Evolutionary conservation across 176 grass and related monocot genomes (phyloP), one percentile per base, ranked within the genome.

Genomic region (Oryza punctata): DNA sequence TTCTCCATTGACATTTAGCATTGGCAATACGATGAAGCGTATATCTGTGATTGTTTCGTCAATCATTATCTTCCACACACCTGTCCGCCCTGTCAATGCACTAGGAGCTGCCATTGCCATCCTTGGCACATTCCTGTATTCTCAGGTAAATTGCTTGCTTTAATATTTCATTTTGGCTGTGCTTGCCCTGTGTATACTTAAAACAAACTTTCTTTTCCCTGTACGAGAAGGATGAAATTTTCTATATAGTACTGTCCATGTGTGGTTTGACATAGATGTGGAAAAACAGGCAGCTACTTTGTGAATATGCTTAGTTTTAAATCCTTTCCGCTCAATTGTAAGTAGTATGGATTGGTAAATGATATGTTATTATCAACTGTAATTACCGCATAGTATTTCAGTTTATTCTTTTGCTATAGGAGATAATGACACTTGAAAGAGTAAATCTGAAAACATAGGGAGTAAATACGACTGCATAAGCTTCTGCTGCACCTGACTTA

Each of bases 21-120:
- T 97, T 32, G 95, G 95, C 13, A 97, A 97, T 30, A 97, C 95
- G 5, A 92, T 97, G 95, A 97, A 97, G 92, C 95, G 95, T 24
- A 97, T 97, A 75, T 93, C 90, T 24, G 95, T 97, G 29, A 97
- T 97, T 65, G 88, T 97, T 78, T 97, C 95, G 0, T 97, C 95
- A 63, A 97, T 97, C 28, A 93, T 97, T 50, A 93, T 97, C 70
- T 97, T 97, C 88, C 90, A 89, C 54, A 97, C 92, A 63, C 95
- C 92, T 72, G 88, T 97, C 65, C 92, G 83, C 27, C 88, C 95
- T 30, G 78, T 97, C 71, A 97, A 97, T 78, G 92, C 95, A 0
- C 92, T 97, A 70, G 95, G 95, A 75, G 92, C 90, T 68, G 95
- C 95, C 70, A 97, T 97, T 59, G 95, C 95, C 15, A 88, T 97